A percentile compares a stretch with the other conserved stretches of the same genome.
phyloP scores from a whole-genome alignment of 2,329 filamentous ascomycete species.

The Cercospora canescens region DNA sequence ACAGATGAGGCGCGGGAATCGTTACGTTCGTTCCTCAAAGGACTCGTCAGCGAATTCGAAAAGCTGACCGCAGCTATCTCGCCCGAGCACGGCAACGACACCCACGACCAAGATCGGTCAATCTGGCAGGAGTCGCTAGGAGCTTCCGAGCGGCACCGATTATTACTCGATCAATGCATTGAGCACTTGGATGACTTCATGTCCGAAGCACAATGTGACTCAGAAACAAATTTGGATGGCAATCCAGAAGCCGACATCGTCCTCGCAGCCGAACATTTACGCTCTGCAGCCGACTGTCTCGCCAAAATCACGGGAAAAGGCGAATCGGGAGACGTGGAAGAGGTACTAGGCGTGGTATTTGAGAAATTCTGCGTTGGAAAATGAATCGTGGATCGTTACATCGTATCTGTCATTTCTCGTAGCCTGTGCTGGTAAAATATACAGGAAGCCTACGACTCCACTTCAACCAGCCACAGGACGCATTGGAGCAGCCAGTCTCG shows the following conservation, averaged over 20 bases:
- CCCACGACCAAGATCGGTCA: conserved; percentile 55
- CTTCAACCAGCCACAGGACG: background rate
- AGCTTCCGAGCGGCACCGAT: conserved; percentile 84
- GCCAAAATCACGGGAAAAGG: conserved; percentile 85
- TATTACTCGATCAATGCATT: conserved; percentile 74
- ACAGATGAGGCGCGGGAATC: conserved; percentile 55
- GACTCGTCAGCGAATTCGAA: conserved; percentile 67
- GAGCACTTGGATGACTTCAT: conserved; percentile 73
- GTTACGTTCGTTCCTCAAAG: conserved; percentile 67
- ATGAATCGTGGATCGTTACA: conserved; percentile 20
- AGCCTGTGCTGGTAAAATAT: background rate
- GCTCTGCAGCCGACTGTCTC: conserved; percentile 76
- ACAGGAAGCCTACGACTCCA: background rate
- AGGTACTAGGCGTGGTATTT: conserved; percentile 94
- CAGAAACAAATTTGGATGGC: conserved; percentile 1
- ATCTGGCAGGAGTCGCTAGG: conserved; percentile 83
- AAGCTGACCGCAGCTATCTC: conserved; percentile 61
- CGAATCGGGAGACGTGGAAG: conserved; percentile 86
- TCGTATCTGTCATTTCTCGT: background rate
- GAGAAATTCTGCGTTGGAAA: conserved; percentile 68
- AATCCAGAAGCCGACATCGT: conserved; percentile 73
- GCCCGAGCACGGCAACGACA: conserved; percentile 34
- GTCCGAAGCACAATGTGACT: conserved; percentile 47
- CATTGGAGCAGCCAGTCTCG: background rate
- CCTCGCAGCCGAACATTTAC: conserved; percentile 83